Conservation (phyloP, 1,139 yeast genomes). For the Taiozyma sp. region DNA sequence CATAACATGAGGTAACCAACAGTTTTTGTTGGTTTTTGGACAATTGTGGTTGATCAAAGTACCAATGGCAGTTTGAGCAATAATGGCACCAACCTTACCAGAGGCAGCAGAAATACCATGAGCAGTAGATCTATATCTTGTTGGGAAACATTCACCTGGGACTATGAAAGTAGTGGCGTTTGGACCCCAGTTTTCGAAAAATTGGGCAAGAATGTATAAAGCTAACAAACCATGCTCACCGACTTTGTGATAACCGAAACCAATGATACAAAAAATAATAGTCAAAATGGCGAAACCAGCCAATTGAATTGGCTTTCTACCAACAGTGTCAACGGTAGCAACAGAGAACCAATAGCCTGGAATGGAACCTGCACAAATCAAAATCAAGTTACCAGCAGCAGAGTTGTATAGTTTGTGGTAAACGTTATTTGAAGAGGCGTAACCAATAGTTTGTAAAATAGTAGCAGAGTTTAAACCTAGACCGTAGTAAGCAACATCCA, state of each 20-base stretch:
- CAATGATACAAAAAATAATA: slow-evolving; percentile 62
- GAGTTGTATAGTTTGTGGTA: slow-evolving; percentile 65
- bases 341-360: slow-evolving; percentile 88
- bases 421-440: slow-evolving; percentile 58
- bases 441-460: slow-evolving; percentile 83
- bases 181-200: slow-evolving; percentile 91
- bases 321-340: slow-evolving; percentile 71
- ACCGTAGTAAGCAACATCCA: slow-evolving; percentile 95
- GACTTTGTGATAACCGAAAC: slow-evolving; percentile 73
- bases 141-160: slow-evolving; percentile 97
- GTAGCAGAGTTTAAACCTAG: slow-evolving; percentile 74
- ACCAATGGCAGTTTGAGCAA: slow-evolving; percentile 90
- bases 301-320: slow-evolving; percentile 79
- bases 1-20: slow-evolving; percentile 90
- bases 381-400: slow-evolving; percentile 85
- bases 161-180: slow-evolving; percentile 92
- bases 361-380: slow-evolving; percentile 86
- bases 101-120: slow-evolving; percentile 96
- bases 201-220: slow-evolving; percentile 71
- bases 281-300: slow-evolving; percentile 71
- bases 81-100: slow-evolving; percentile 96
- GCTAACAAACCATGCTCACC: slow-evolving; percentile 64
- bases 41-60: slow-evolving; percentile 78
- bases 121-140: slow-evolving; percentile 96
- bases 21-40: slow-evolving; percentile 46